A percentile compares a stretch with the other conserved stretches of the same genome.
These are phyloP conservation scores for Grifola frondosa DNA, from an alignment of 1,284 basidiomycete genomes.

Conservation along the genomic window DNA sequence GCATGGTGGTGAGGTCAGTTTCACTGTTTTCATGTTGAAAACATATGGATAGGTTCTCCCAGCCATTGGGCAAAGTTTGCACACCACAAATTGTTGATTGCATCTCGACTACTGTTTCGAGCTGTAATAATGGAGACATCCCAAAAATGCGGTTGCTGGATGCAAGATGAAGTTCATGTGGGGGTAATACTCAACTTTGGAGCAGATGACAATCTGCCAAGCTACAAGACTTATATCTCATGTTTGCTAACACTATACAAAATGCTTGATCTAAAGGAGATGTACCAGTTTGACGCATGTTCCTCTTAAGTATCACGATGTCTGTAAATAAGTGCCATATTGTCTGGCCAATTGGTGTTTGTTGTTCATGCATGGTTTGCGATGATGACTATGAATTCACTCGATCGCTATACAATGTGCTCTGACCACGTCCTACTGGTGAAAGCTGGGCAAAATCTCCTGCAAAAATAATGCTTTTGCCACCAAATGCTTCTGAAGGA, in stretches of 20 bases:
- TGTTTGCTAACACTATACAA: slow-evolving; percentile 28
- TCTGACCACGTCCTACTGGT: neutral
- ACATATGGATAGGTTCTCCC: slow-evolving; percentile 21
- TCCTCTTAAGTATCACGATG: slow-evolving; percentile 24
- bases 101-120: slow-evolving; percentile 31
- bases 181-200: too few relatives aligned
- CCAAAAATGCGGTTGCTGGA: too few relatives aligned
- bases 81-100: slow-evolving; percentile 29
- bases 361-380: neutral
- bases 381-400: neutral
- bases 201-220: too few relatives aligned
- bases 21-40: too few relatives aligned
- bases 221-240: too few relatives aligned
- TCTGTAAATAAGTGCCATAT: slow-evolving; percentile 23
- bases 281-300: slow-evolving; percentile 31
- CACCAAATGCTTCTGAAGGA: neutral
- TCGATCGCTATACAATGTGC: neutral
- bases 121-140: slow-evolving; percentile 33
- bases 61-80: slow-evolving; percentile 28
- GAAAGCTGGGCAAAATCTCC: slow-evolving; percentile 8
- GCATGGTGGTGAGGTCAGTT: slow-evolving; percentile 70
- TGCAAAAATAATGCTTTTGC: slow-evolving; percentile 2
- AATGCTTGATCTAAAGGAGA: slow-evolving; percentile 27
- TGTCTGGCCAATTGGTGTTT: slow-evolving; percentile 16
- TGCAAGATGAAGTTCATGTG: too few relatives aligned